Base-by-base conservation (phyloP, 805 yeast species). In the Kluyveromyces dobzhanskii region DNA sequence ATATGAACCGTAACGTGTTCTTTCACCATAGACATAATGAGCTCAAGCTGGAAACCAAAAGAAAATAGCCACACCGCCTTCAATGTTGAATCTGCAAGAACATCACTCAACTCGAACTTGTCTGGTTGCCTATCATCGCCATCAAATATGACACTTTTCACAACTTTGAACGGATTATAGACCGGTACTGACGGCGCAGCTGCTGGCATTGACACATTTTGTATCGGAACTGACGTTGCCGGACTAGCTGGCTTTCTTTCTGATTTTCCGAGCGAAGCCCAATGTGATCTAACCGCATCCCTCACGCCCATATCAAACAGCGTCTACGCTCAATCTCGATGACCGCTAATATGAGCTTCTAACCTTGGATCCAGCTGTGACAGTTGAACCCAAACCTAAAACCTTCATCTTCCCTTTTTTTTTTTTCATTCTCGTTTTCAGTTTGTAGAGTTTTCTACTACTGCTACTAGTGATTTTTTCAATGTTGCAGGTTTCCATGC, bases 61-160 rank as follows among this genome's bases (percentile, higher is more conserved):
- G 75, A 73, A 56, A 75, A 75, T 26, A 75, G 67, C 41, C 61
- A 65, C 0, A 73, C 60, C 34, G 57, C 59, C 7, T 33, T 33
- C 14, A 75, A 44, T 7, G 62, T 59, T 4, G 46, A 32, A 9
- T 60, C 54, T 4, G 69, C 66, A 8, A 65, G 40, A 2, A 65
- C 53, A n/a, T 59, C 60, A 1, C 45, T 34, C 23, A 62, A 38
- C 1, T 56, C 48, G 4, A 54, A 38, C 13, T 63, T 51, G 36
- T 49, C 45, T 4, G 46, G 30, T 1, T 13, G 23, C 9, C 17
- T 5, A 4, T 12, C 9, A 7, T 17, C 29, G 4, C 14, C 30
- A 27, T 57, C 62, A 30, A 49, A 54, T 2, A 47, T 30, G 0
- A 41, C 46, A 2, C 61, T 56, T 34, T 40, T 44, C 11, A 57